phyloP scores from a whole-genome alignment of 2,329 filamentous ascomycete species.

The Teratosphaeria gauchensis region DNA sequence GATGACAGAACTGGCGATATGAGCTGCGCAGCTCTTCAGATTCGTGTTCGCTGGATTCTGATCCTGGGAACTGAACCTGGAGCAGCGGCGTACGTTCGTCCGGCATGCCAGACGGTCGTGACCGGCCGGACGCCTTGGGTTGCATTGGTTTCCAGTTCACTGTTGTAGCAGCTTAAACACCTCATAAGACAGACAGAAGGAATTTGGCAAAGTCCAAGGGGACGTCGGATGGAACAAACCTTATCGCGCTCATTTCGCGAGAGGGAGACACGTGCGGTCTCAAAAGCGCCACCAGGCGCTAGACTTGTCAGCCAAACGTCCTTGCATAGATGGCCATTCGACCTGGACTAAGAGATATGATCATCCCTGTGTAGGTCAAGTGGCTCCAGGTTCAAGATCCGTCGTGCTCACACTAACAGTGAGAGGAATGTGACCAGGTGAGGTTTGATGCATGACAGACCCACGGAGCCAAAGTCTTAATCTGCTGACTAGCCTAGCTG shows the following conservation, averaged over 20 bases:
- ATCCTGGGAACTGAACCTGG: slow-evolving; percentile 15
- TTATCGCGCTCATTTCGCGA: background rate
- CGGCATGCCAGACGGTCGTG: background rate
- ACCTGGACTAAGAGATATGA: no score
- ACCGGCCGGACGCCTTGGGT: background rate
- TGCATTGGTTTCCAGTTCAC: background rate
- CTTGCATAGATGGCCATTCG: background rate
- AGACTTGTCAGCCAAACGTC: background rate
- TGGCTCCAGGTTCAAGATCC: no score
- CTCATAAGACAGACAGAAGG: no score
- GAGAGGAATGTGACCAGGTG: no score
- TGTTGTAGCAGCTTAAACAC: no score
- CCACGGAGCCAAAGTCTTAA: no score
- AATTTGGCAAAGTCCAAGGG: no score
- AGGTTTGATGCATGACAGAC: no score
- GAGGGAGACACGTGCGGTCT: background rate
- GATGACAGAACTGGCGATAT: slow-evolving; percentile 29
- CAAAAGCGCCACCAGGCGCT: background rate
- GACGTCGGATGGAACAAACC: background rate
- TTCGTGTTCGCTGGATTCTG: background rate
- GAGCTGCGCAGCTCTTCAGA: slow-evolving; percentile 5
- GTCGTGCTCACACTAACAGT: no score
- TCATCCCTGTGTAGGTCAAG: no score
- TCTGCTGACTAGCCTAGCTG: no score
- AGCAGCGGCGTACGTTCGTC: slow-evolving; percentile 21